Evolutionary conservation across 2,329 filamentous ascomycete genomes (phyloP), one percentile per base, ranked within the genome.

Genomic region (Apiospora malaysiana): DNA sequence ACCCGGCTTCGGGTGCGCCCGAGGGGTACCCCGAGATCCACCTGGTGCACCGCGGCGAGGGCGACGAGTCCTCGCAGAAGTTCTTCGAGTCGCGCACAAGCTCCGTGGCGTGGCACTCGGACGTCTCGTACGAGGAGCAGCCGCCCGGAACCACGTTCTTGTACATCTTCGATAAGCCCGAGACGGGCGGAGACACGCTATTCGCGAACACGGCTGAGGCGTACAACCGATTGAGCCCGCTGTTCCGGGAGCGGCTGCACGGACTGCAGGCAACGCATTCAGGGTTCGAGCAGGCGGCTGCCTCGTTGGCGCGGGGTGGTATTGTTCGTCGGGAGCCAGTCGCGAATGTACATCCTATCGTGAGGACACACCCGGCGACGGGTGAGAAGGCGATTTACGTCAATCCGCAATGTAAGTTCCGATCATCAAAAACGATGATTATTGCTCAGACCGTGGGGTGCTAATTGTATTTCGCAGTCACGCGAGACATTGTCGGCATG

Each of bases 91-190:
- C 89, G 66, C 88, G 92, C 27, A 95, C 93, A 4, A 95, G 91
- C 81, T 93, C 91, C 0, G 90, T 97, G 1, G 93, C 93, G 9
- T 97, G 94, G 94, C 94, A 97, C 83, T 93, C 91, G 0, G 94
- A 97, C 75, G 91, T 97, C 1, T 93, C 92, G 0, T 97, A 97
- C 79, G 95, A 97, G 83, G 84, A 89, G 75, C 94, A 98, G 82
- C 94, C 95, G 1, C 94, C 95, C 0, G 94, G 94, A 42, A 97
- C 94, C 0, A 97, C 95, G 0, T 97, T 97, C 82, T 82, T 97
- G 46, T 97, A 97, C 79, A 86, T 94, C 68, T 87, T 98, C n/a
- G 94, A 97, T 78, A 91, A 89, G 63, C 94, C 94, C 0, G 85
- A 89, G 49, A 91, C 89, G 0, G 94, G 94, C 46, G 95, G 94